Conservation (phyloP, 768 basidiomycete genomes). For the Tulasnella sp. region DNA sequence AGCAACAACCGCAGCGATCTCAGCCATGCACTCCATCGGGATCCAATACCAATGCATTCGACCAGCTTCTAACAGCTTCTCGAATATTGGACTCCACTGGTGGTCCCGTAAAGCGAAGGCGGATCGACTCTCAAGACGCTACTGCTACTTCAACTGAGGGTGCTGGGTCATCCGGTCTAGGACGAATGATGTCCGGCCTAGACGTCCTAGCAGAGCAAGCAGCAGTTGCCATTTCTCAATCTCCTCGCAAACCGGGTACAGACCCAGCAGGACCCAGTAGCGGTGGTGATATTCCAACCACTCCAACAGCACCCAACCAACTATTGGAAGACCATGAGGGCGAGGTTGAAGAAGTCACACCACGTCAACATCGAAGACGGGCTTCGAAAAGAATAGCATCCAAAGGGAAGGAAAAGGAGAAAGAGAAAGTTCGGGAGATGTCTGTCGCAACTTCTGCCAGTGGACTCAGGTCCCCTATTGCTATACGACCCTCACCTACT, state of each 20-base stretch:
- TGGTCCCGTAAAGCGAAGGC: slow-evolving; percentile 12
- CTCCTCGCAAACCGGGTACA: slow-evolving; percentile 3
- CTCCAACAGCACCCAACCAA: too few species aligned
- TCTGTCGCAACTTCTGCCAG: too few species aligned
- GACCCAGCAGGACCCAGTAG: too few species aligned
- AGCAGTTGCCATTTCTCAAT: slow-evolving; percentile 9
- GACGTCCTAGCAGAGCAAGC: slow-evolving; percentile 17
- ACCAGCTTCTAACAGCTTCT: slow-evolving; percentile 14
- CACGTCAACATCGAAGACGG: too few species aligned
- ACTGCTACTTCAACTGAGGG: background rate
- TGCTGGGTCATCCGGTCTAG: background rate
- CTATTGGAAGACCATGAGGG: too few species aligned
- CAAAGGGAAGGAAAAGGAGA: too few species aligned
- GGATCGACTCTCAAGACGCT: background rate
- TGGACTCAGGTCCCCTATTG: too few species aligned
- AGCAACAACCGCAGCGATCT: background rate
- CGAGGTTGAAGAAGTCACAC: too few species aligned
- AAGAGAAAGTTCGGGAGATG: too few species aligned
- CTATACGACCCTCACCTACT: too few species aligned
- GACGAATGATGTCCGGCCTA: slow-evolving; percentile 15
- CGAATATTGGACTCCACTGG: background rate
- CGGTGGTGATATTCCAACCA: too few species aligned
- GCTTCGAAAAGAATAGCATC: too few species aligned
- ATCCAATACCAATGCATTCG: slow-evolving; percentile 3
- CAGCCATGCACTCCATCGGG: background rate